Evolutionary conservation across 345 rosid genomes (phyloP).

Genomic region (Euphorbia tirucalli): DNA sequence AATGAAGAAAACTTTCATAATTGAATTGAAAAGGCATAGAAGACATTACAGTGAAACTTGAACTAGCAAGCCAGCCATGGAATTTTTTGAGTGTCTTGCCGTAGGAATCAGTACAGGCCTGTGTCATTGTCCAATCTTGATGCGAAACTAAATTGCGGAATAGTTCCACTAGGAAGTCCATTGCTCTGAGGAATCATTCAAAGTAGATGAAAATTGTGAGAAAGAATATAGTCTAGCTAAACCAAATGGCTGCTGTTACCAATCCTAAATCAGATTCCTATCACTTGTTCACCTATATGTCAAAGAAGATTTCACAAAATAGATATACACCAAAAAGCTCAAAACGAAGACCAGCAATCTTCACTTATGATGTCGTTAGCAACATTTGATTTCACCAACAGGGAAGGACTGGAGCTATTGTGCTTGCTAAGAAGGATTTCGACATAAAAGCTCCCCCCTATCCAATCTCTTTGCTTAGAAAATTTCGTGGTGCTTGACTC

Average conservation of each 20-base stretch:
- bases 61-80: constrained; percentile 97
- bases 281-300: not conserved
- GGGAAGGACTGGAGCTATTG: not conserved
- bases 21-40: not conserved
- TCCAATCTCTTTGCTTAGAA: not conserved
- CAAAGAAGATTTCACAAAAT: not conserved
- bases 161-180: constrained; percentile 92
- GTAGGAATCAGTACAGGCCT: constrained; percentile 81
- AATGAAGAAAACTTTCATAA: not conserved
- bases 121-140: constrained; percentile 90
- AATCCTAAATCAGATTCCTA: not conserved
- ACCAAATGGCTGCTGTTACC: constrained; percentile 6
- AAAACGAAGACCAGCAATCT: not conserved
- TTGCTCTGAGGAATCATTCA: constrained; percentile 56
- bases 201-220: not conserved
- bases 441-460: not conserved
- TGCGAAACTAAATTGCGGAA: constrained; percentile 78
- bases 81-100: constrained; percentile 81
- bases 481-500: not conserved
- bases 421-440: not conserved
- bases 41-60: constrained; percentile 68
- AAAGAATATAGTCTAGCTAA: not conserved
- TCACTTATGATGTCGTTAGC: not conserved
- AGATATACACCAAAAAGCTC: not conserved
- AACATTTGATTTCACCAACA: not conserved